Base-by-base conservation (phyloP, 176 grass and related monocot species). In the Eragrostis nindensis region DNA sequence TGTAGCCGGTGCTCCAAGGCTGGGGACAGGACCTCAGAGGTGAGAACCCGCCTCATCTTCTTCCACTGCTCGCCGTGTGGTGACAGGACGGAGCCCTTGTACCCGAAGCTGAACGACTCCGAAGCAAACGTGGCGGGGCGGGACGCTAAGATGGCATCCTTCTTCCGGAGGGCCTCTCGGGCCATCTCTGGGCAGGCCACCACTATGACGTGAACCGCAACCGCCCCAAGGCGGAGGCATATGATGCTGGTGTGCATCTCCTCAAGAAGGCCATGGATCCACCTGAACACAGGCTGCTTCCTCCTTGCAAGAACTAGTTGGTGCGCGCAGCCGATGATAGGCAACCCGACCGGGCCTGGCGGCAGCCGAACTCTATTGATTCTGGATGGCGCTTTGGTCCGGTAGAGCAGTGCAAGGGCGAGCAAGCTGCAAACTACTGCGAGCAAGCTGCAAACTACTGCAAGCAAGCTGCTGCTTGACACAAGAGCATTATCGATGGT, bases 61-160 rank as follows among this genome's bases (percentile, higher is more conserved):
- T 68, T 89, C 90, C 86, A 92, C 57, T 81, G 83, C 12, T 86
- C 83, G 0, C 90, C 90, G 8, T 27, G 19, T 3, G 83, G 79
- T 0, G 68, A 62, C n/a, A 89, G 15, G 71, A 36, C 29, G 4
- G 57, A 9, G 45, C 50, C 17, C 59, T 70, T 55, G 69, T 80
- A 87, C 1, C 74, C 69, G 1, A 84, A 57, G 43, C 70, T 29
- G 24, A 83, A 22, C 14, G 56, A 2, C 9, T 27, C 12, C 5
- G 83, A 11, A 2, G 86, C 77, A 7, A 88, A 66, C 1, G 82
- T 38, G 0, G 61, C 2, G 0, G 70, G 83, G 26, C 83, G 64
- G 2, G 83, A 86, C 1, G 83, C 87, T 12, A 89, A 66, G 3
- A 67, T 48, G 0, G 70, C 84, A 39, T 92, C 90, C 0, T 89